Conservation (phyloP, 257 asterid genomes). For the Solanum pinnatisectum region DNA sequence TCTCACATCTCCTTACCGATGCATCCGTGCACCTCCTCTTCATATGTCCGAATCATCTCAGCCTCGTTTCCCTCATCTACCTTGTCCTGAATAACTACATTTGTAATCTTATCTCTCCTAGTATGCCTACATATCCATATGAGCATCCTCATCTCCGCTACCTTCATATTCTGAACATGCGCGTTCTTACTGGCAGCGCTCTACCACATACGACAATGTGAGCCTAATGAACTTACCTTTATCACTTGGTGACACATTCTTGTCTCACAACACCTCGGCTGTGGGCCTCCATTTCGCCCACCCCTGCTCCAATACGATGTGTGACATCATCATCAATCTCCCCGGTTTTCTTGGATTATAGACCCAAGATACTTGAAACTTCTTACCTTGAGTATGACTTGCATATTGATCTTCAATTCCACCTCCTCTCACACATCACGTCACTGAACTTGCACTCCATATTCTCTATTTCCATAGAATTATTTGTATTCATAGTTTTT, state of each 20-base stretch:
- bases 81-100: not conserved
- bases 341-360: not conserved
- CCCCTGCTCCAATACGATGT: not conserved
- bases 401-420: not conserved
- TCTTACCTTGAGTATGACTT: not conserved
- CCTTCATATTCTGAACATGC: not conserved
- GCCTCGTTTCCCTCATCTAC: not conserved
- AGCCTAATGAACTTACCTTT: not conserved
- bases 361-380: not conserved
- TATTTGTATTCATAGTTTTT: not conserved
- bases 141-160: not conserved
- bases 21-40: not conserved
- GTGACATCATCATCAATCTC: not conserved
- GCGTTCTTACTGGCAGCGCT: not conserved
- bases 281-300: not conserved
- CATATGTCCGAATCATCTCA: not conserved
- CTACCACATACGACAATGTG: no score
- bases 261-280: not conserved
- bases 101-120: not conserved
- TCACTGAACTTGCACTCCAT: not conserved
- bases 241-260: not conserved
- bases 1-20: not conserved
- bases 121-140: not conserved
- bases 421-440: not conserved
- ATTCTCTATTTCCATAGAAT: not conserved